Conservation (phyloP, 805 yeast species). For the Wickerhamiella domercqiae region DNA sequence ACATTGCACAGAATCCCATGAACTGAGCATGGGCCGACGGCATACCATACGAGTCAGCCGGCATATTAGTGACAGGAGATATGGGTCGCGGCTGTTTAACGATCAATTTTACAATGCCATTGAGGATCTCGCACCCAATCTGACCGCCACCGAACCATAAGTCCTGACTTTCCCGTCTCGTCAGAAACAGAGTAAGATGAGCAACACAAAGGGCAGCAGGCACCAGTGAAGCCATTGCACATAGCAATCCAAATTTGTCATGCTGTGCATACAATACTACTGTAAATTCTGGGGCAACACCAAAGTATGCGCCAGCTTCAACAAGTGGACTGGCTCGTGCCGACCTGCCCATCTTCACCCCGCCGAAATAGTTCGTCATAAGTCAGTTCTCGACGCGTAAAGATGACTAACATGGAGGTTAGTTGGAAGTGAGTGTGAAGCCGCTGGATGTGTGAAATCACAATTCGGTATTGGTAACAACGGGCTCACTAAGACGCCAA, state of each 20-base stretch:
- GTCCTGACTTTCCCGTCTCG: constrained; percentile 75
- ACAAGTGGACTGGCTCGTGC: constrained; percentile 4
- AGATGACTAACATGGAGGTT: too few relatives aligned
- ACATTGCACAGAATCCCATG: constrained; percentile 58
- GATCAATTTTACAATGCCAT: constrained; percentile 47
- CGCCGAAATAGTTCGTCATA: constrained; percentile 12
- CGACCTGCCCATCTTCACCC: constrained; percentile 3
- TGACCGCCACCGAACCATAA: constrained; percentile 77
- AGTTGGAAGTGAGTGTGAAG: too few relatives aligned
- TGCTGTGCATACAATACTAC: constrained; percentile 62
- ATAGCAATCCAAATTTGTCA: constrained; percentile 41
- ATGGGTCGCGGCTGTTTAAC: constrained; percentile 63
- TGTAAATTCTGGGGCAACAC: constrained; percentile 46
- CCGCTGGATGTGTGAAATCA: too few relatives aligned
- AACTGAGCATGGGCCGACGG: constrained; percentile 96
- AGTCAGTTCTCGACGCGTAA: background rate
- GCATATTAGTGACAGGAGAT: constrained; percentile 18
- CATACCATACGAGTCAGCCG: constrained; percentile 70
- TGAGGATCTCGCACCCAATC: constrained; percentile 55
- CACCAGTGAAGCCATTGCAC: constrained; percentile 61
- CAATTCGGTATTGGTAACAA: too few relatives aligned
- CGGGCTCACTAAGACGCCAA: too few relatives aligned
- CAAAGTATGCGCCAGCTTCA: constrained; percentile 11
- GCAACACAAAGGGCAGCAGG: constrained; percentile 70
- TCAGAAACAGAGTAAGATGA: constrained; percentile 68